These are phyloP conservation scores for Aaosphaeria pasadenensis DNA, from an alignment of 2,329 filamentous ascomycete species.

Conservation along the genomic window DNA sequence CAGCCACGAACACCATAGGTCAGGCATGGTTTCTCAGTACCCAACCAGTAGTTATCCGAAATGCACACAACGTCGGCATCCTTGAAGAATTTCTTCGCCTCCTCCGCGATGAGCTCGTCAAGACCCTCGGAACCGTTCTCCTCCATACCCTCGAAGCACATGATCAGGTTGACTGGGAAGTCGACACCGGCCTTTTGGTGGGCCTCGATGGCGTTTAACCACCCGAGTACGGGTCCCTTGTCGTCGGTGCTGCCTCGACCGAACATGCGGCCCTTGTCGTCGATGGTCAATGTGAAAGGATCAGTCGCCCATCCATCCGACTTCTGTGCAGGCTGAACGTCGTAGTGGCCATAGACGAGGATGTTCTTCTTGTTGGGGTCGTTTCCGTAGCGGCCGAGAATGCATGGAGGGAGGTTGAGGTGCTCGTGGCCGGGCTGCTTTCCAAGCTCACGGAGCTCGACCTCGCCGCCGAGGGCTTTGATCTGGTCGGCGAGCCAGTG, in stretches of 20 bases:
- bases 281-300: slow-evolving; percentile 83
- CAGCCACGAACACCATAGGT: slow-evolving; percentile 96
- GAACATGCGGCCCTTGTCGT: slow-evolving; percentile 92
- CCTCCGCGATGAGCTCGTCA: slow-evolving; percentile 87
- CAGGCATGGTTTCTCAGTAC: slow-evolving; percentile 95
- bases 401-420: slow-evolving; percentile 86
- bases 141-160: slow-evolving; percentile 99
- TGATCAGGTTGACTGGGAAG: slow-evolving; percentile 94
- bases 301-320: slow-evolving; percentile 95
- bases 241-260: slow-evolving; percentile 95
- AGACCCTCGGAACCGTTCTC: slow-evolving; percentile 96
- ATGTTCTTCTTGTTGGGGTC: slow-evolving; percentile 93
- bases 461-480: slow-evolving; percentile 76
- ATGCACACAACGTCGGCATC: slow-evolving; percentile 97
- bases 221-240: slow-evolving; percentile 95
- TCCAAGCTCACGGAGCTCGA: slow-evolving; percentile 82
- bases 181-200: slow-evolving; percentile 94
- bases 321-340: slow-evolving; percentile 91
- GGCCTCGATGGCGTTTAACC: slow-evolving; percentile 96
- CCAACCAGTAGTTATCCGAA: slow-evolving; percentile 99
- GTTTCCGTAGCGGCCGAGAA: slow-evolving; percentile 87
- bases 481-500: slow-evolving; percentile 85
- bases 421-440: slow-evolving; percentile 89
- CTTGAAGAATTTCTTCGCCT: slow-evolving; percentile 92
- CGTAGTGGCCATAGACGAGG: slow-evolving; percentile 96